A percentile compares a stretch with the other conserved stretches of the same genome.
Evolutionary conservation across 2,329 filamentous ascomycete genomes (phyloP).

Genomic region (Graphilbum fragrans): DNA sequence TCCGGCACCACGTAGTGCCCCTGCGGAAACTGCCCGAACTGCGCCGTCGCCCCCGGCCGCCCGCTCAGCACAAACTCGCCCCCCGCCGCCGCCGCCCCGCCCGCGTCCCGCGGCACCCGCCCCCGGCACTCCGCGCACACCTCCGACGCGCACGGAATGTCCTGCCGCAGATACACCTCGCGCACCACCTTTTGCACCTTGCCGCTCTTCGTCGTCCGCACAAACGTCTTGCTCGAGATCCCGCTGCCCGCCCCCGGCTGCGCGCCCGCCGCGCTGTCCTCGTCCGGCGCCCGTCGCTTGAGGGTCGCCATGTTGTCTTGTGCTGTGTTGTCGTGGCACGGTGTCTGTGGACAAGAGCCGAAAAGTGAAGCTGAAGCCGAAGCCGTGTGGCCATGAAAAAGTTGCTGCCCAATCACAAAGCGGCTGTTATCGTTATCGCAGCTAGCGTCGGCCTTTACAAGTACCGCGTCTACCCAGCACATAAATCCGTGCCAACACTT

Average conservation of each 20-base stretch:
- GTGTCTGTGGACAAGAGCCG: too few relatives aligned
- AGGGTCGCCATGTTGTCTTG: slow-evolving; percentile 46
- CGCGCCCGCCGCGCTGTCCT: slow-evolving; percentile 46
- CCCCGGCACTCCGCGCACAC: slow-evolving; percentile 68
- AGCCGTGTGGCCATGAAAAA: too few relatives aligned
- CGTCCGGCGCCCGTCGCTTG: slow-evolving; percentile 42
- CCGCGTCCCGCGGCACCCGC: slow-evolving; percentile 66
- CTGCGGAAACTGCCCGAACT: slow-evolving; percentile 43
- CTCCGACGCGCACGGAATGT: slow-evolving; percentile 93
- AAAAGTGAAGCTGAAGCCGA: too few relatives aligned
- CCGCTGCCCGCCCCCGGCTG: too few relatives aligned
- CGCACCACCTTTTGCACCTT: slow-evolving; percentile 98
- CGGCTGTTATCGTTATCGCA: too few relatives aligned
- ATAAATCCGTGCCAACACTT: too few relatives aligned
- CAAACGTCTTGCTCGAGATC: slow-evolving; percentile 90
- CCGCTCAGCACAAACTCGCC: slow-evolving; percentile 71
- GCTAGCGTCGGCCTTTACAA: too few relatives aligned
- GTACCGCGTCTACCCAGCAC: too few relatives aligned
- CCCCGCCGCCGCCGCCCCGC: slow-evolving; percentile 36
- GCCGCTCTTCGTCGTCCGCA: slow-evolving; percentile 86
- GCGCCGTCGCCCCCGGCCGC: slow-evolving; percentile 70
- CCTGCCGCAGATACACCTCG: slow-evolving; percentile 88
- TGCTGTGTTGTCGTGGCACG: background rate
- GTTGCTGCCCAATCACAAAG: too few relatives aligned
- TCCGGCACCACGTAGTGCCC: slow-evolving; percentile 94